Evolutionary conservation across 768 basidiomycete genomes (phyloP).

Genomic region (Scleroderma bovista): DNA sequence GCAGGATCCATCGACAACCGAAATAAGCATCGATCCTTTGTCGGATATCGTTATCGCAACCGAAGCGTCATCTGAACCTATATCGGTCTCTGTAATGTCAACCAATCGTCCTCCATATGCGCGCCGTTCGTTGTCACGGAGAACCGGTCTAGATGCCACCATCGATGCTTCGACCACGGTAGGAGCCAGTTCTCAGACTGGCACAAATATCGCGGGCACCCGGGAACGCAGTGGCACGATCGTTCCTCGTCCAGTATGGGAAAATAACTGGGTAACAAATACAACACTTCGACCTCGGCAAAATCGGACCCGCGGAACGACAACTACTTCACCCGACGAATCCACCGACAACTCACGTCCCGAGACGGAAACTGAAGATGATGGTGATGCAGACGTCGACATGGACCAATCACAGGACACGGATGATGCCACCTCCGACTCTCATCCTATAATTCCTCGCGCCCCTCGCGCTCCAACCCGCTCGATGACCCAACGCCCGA

Average conservation of each 20-base stretch:
- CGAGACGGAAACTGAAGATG: conserved; percentile 78
- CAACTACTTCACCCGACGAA: conserved; percentile 36
- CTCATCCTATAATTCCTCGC: conserved; percentile 28
- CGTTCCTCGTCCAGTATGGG: conserved; percentile 62
- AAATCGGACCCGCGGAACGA: conserved; percentile 24
- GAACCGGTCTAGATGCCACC: conserved; percentile 56
- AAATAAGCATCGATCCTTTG: conserved; percentile 13
- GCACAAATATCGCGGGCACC: conserved; percentile 49
- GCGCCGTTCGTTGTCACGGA: conserved; percentile 28
- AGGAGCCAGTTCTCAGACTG: conserved; percentile 54
- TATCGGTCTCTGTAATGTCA: conserved; percentile 15
- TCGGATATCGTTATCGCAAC: conserved; percentile 19
- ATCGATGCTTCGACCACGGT: conserved; percentile 63
- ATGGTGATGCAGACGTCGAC: conserved; percentile 51
- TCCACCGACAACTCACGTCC: conserved; percentile 51
- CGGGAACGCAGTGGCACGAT: conserved; percentile 75
- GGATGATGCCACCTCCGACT: conserved; percentile 23
- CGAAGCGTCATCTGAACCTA: conserved; percentile 15
- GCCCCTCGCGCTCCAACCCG: conserved; percentile 21
- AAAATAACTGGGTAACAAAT: conserved; percentile 27
- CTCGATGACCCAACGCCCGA: conserved; percentile 30
- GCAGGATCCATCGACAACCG: conserved; percentile 32
- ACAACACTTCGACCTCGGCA: conserved; percentile 26
- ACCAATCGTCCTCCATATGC: conserved; percentile 13
- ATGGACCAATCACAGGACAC: conserved; percentile 39